A percentile compares a stretch with the other conserved stretches of the same genome.
phyloP scores from a whole-genome alignment of 768 basidiomycete genomes.

The Tricholoma bakamatsutake region DNA sequence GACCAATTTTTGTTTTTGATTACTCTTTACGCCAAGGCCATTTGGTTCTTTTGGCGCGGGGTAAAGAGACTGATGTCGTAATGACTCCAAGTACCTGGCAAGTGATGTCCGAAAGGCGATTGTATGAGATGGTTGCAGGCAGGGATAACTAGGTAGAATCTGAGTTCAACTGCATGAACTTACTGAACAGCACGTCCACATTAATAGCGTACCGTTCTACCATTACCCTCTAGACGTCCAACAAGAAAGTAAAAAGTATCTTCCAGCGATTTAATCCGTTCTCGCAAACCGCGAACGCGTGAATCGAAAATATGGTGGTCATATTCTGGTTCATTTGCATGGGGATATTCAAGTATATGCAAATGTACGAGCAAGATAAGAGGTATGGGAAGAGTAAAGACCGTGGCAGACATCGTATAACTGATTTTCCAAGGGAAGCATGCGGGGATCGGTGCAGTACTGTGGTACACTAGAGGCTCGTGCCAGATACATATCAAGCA shows the following conservation, averaged over 20 bases:
- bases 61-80: constrained; percentile 36
- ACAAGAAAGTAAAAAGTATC: constrained; percentile 47
- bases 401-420: constrained; percentile 15
- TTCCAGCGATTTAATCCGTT: constrained; percentile 47
- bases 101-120: constrained; percentile 46
- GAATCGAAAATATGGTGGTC: constrained; percentile 44
- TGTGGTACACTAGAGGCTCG: no score
- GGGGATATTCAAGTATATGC: constrained; percentile 46
- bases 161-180: constrained; percentile 12
- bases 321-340: constrained; percentile 42
- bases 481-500: no score
- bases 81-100: constrained; percentile 42
- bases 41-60: constrained; percentile 17
- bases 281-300: constrained; percentile 38
- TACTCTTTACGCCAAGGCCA: constrained; percentile 13
- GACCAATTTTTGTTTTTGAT: constrained; percentile 3
- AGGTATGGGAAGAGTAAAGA: constrained; percentile 31
- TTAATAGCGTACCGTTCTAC: constrained; percentile 19
- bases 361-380: constrained; percentile 48
- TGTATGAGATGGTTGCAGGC: constrained; percentile 44
- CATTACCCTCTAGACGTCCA: constrained; percentile 33
- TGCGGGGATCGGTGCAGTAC: no score
- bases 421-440: neutral
- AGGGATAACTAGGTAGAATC: constrained; percentile 48
- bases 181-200: neutral